Conservation (phyloP, 2,329 filamentous ascomycete species). For the Elsinoe arachidis region DNA sequence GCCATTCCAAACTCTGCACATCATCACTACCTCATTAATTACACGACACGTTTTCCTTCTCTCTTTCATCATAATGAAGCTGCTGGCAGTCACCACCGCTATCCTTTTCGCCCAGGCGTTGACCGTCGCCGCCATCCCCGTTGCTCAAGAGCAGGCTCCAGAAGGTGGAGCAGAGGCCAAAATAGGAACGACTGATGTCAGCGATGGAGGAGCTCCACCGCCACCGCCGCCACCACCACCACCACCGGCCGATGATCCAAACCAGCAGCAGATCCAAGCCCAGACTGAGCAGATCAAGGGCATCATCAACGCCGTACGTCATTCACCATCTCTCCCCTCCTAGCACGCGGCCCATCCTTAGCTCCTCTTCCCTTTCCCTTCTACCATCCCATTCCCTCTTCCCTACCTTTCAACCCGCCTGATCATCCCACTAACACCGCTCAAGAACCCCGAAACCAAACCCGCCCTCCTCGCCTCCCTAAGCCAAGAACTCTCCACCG, state of each 20-base stretch:
- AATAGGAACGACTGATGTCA: not conserved
- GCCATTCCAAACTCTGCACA: not conserved
- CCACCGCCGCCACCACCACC: not conserved
- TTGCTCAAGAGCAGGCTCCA: not conserved
- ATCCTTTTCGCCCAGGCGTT: not conserved
- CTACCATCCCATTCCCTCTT: not conserved
- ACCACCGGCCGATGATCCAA: not conserved
- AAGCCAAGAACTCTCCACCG: not conserved
- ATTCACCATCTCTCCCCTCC: not conserved
- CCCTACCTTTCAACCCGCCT: not conserved
- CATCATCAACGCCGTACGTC: not conserved
- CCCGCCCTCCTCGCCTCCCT: not conserved
- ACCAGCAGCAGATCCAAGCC: not conserved
- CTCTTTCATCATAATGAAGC: not conserved
- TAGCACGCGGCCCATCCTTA: not conserved
- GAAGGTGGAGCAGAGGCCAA: not conserved
- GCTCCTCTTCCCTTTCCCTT: not conserved
- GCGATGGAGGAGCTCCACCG: not conserved
- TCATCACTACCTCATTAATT: not conserved
- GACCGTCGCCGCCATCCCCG: not conserved
- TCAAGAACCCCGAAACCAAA: not conserved
- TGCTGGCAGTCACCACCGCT: not conserved
- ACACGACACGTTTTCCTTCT: not conserved
- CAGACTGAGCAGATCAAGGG: not conserved
- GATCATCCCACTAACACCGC: not conserved